These are phyloP conservation scores for Porogramme epimiltina DNA, from an alignment of 1,284 basidiomycete species.

Conservation along the genomic window DNA sequence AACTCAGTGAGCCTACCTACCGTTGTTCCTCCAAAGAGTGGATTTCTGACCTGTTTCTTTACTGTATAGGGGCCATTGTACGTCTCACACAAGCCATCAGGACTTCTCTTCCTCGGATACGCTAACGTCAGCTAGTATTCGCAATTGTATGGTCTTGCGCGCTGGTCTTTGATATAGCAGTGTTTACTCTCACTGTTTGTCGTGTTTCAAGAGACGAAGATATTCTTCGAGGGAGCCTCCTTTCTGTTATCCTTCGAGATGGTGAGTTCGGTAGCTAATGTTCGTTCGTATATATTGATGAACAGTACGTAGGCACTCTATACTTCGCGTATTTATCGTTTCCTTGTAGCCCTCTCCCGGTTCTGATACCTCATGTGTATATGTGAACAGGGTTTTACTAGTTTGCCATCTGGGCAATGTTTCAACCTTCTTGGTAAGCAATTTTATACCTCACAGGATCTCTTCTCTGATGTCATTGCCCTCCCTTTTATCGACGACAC, in stretches of 20 bases:
- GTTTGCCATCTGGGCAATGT: slow-evolving; percentile 7
- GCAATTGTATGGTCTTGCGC: slow-evolving; percentile 3
- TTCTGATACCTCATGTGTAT: neutral
- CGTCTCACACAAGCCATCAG: no score
- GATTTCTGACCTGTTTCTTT: no score
- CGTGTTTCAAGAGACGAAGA: neutral
- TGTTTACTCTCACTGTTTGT: slow-evolving; percentile 6
- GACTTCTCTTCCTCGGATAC: no score
- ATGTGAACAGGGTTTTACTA: slow-evolving; percentile 3
- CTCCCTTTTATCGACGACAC: no score
- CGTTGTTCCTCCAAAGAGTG: no score
- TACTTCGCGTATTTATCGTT: slow-evolving; percentile 3
- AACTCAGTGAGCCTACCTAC: slow-evolving; percentile 5
- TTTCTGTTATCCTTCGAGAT: slow-evolving; percentile 5
- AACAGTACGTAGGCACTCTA: neutral
- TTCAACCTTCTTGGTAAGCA: slow-evolving; percentile 3
- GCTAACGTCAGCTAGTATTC: no score
- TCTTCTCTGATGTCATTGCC: no score
- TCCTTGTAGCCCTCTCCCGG: no score
- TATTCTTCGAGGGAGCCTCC: slow-evolving; percentile 3
- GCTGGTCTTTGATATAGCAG: neutral
- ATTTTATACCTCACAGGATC: no score
- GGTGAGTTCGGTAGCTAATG: no score
- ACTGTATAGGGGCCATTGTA: neutral
- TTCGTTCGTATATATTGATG: no score